Base-by-base conservation (phyloP, 148 eudicot genomes). In the Euryodendron excelsum region DNA sequence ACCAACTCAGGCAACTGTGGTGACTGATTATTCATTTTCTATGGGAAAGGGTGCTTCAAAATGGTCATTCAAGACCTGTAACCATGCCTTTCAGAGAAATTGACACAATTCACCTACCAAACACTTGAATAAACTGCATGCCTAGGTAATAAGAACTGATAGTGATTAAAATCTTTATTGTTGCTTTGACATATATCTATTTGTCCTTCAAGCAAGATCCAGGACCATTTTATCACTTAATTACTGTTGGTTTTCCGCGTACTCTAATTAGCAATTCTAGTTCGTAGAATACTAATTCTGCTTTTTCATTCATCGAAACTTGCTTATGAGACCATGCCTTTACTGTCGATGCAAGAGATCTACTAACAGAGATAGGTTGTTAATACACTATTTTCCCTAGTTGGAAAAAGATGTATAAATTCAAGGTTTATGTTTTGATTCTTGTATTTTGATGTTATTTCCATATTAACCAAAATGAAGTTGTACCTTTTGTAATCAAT, bases 1-100 rank as follows among this genome's bases (percentile, higher is more conserved):
- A 72, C 41, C 28, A 72, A 72, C 33, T 18, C 50, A 4, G 37
- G 70, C 27, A 37, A 39, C 71, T 67, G 4, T 67, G 30, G 48
- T 39, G 50, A n/a, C 50, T 39, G 70, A 36, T 10, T 67, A 21
- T 5, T 39, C 72, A 67, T 67, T 67, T 67, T 45, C 72, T 66
- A 23, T n/a, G 18, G 8, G 9, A 37, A 45, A 39, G 4, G 18
- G 39, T 37, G 72, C 72, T 67, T 67, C 72, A 39, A 67, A 48
- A 37, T 39, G 72, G 31, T 12, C 48, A n/a, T 39, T 65, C 69
- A 65, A 65, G 69, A 65, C 44, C 34, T 36, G 34, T 21, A 63
- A 63, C 25, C 45, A 34, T 65, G 23, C 11, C 44, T 20, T 20
- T 8, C 44, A 39, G 7, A 39, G 7, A 7, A 39, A 39, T 39